A percentile compares a stretch with the other conserved stretches of the same genome.
Evolutionary conservation across 495 filamentous ascomycete species (phyloP).

Genomic region (Hyaloscypha hepaticicola): DNA sequence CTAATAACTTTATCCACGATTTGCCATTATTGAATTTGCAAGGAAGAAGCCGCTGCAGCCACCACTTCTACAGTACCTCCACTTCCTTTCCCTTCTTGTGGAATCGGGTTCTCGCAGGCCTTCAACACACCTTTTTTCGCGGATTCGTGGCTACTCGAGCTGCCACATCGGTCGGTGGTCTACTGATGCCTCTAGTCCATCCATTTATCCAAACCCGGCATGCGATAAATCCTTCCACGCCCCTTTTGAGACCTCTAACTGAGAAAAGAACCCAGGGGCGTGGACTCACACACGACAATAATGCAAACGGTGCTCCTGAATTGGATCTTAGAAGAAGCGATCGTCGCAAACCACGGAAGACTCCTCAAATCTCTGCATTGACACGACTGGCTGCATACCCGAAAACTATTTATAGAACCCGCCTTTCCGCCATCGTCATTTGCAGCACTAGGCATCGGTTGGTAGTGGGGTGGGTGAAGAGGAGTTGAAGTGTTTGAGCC

Average conservation of each 20-base stretch:
- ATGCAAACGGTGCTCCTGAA: neutral
- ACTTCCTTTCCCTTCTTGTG: neutral
- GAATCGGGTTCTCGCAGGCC: neutral
- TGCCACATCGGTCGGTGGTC: no score
- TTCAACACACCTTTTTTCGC: neutral
- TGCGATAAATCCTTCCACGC: neutral
- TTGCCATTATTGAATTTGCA: neutral
- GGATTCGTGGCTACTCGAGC: no score
- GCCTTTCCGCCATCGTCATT: neutral
- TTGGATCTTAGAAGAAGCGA: neutral
- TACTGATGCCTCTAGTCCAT: no score
- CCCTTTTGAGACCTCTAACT: neutral
- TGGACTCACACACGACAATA: neutral
- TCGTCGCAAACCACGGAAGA: neutral
- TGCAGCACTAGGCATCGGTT: neutral
- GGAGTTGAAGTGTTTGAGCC: neutral
- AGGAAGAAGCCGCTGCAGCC: neutral
- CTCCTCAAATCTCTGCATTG: neutral
- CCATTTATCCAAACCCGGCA: neutral
- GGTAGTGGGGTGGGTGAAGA: neutral
- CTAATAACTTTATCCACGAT: neutral
- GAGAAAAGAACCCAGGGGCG: neutral
- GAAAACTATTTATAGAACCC: neutral
- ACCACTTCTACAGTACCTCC: no score
- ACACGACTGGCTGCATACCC: slow-evolving; percentile 1